Percentiles rank a stretch among this genome's conserved stretches.
Conservation (phyloP, 805 yeast genomes). For the Wickerhamiella dianesei region DNA sequence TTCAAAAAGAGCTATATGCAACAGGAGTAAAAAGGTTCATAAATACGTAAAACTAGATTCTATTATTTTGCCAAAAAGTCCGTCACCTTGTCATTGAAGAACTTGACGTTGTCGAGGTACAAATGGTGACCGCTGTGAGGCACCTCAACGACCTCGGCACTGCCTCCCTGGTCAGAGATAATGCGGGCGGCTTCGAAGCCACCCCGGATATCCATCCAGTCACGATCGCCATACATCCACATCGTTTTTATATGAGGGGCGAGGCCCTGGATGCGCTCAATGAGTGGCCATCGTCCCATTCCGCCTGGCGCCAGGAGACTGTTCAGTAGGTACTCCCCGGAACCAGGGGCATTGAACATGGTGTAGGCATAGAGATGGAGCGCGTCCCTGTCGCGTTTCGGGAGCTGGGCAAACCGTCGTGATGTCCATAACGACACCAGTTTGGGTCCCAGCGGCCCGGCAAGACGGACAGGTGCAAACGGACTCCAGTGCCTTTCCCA, state of each 20-base stretch:
- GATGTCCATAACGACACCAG: slow-evolving; percentile 83
- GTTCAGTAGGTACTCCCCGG: slow-evolving; percentile 85
- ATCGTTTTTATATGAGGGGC: slow-evolving; percentile 39
- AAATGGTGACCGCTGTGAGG: slow-evolving; percentile 60
- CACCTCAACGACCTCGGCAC: slow-evolving; percentile 26
- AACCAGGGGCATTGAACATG: slow-evolving; percentile 75
- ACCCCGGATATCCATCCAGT: slow-evolving; percentile 48
- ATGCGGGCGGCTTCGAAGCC: slow-evolving; percentile 27
- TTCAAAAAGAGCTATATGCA: neutral
- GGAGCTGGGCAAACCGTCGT: slow-evolving; percentile 56
- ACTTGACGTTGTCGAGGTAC: slow-evolving; percentile 47
- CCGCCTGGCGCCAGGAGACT: slow-evolving; percentile 86
- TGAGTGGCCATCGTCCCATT: slow-evolving; percentile 63
- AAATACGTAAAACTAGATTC: too few species aligned
- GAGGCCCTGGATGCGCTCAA: slow-evolving; percentile 35
- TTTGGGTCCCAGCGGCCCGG: slow-evolving; percentile 75
- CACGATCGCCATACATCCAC: slow-evolving; percentile 78
- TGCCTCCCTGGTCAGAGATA: slow-evolving; percentile 15
- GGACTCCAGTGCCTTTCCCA: slow-evolving; percentile 89
- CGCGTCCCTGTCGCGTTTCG: slow-evolving; percentile 32
- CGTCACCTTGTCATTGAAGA: slow-evolving; percentile 34
- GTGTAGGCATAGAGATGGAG: slow-evolving; percentile 72
- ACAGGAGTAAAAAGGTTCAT: too few species aligned
- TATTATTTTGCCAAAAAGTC: neutral
- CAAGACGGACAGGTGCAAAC: slow-evolving; percentile 57